Evolutionary conservation across 768 basidiomycete genomes (phyloP).

Genomic region (Pleurotus djamor): DNA sequence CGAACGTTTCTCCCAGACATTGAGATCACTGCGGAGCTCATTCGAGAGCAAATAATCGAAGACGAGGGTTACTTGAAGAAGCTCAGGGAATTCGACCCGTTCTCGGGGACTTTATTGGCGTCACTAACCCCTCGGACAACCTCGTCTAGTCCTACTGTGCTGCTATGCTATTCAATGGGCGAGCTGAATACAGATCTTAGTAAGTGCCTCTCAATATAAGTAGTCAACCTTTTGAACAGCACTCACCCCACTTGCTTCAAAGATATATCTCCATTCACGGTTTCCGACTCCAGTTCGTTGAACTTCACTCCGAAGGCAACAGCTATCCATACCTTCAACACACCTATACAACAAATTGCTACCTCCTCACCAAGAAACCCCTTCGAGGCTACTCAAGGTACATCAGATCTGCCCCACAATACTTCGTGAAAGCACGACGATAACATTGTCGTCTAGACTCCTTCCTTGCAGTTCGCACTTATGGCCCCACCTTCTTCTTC

Average conservation of each 20-base stretch:
- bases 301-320: slow-evolving; percentile 37
- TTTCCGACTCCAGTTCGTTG: slow-evolving; percentile 19
- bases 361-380: slow-evolving; percentile 20
- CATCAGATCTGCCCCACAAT: neutral
- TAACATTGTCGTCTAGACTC: slow-evolving; percentile 15
- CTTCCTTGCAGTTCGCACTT: slow-evolving; percentile 43
- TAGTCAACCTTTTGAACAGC: neutral
- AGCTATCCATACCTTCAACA: slow-evolving; percentile 49
- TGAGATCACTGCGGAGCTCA: slow-evolving; percentile 68
- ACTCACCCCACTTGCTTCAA: slow-evolving; percentile 7
- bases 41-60: slow-evolving; percentile 51
- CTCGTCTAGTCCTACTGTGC: slow-evolving; percentile 20
- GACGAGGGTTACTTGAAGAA: slow-evolving; percentile 34
- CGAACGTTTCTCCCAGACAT: slow-evolving; percentile 71
- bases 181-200: slow-evolving; percentile 59
- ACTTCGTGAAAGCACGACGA: neutral
- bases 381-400: neutral
- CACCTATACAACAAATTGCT: slow-evolving; percentile 67
- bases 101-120: slow-evolving; percentile 51
- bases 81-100: slow-evolving; percentile 53
- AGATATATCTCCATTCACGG: slow-evolving; percentile 52
- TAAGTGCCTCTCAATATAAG: slow-evolving; percentile 30
- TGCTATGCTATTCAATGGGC: slow-evolving; percentile 64
- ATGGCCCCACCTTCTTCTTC: slow-evolving; percentile 39
- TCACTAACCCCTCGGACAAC: slow-evolving; percentile 26